These are phyloP conservation scores for Colletotrichum musae DNA, from an alignment of 2,329 filamentous ascomycete species.

Conservation along the genomic window DNA sequence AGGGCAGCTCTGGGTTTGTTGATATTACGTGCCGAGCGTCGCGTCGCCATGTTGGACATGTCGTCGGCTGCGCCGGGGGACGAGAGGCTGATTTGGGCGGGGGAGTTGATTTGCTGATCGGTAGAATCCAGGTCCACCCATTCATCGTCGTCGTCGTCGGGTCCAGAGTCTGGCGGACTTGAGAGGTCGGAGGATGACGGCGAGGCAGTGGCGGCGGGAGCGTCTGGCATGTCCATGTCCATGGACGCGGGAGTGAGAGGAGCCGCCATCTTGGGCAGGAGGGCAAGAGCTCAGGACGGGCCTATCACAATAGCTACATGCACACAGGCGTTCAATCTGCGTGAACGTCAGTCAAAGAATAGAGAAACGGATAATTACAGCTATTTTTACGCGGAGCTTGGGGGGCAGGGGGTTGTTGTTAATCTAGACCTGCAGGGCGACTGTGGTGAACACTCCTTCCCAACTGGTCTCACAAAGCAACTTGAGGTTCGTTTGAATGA, in stretches of 20 bases:
- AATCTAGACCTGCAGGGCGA: not conserved
- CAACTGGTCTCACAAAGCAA: constrained; percentile 2
- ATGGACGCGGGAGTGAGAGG: constrained; percentile 11
- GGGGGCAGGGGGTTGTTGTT: not conserved
- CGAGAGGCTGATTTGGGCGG: constrained; percentile 9
- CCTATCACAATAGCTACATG: not conserved
- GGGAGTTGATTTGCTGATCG: constrained; percentile 13
- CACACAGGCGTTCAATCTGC: constrained; percentile 3
- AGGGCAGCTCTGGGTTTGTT: constrained; percentile 21
- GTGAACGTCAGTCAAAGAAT: constrained; percentile 1
- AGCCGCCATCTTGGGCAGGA: constrained; percentile 27
- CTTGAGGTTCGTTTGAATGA: not conserved
- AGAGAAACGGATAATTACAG: not conserved
- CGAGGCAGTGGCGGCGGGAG: not conserved
- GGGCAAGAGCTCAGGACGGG: not conserved
- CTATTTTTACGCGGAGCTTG: not conserved
- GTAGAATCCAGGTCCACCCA: not conserved
- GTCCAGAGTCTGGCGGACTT: constrained; percentile 8
- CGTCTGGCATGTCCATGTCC: constrained; percentile 39
- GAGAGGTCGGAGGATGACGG: constrained; percentile 26
- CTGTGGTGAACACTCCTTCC: not conserved
- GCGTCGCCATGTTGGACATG: constrained; percentile 17
- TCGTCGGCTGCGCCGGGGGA: constrained; percentile 6
- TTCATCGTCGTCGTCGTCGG: not conserved
- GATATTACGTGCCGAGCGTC: constrained; percentile 30